Evolutionary conservation across 2,329 filamentous ascomycete species (phyloP), one percentile per base, ranked within the genome.

Genomic region (Curvularia eragrostidis): DNA sequence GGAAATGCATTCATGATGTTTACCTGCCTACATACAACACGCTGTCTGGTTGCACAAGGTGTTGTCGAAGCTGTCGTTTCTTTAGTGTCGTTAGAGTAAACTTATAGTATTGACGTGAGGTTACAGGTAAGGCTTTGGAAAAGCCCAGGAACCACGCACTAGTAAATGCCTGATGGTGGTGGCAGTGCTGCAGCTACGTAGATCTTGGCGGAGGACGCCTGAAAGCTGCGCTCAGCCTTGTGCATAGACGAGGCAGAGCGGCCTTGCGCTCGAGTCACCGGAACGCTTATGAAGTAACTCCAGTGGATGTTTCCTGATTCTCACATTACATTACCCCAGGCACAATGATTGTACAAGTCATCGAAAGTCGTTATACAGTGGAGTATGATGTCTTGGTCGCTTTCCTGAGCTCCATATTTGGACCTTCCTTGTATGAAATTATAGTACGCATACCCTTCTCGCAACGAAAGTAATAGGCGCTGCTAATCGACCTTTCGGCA

Each of bases 301-400:
- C n/a, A 44, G 23, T 28, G 42, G 42, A 28, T 13, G 42, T 28
- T 44, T 44, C 13, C 24, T 15, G 18, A 8, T 28, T 28, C 13
- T 28, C 42, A 28, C 15, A 28, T 13, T 44, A 26, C 42, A 18
- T 28, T 2, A 28, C 23, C 23, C 42, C 12, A 28, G 13, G 6
- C 15, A 44, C 41, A 44, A 57, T 41, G 54, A 18, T 57, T 23
- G 24, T 48, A 48, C 48, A 57, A 39, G 48, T 57, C 30, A 57
- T 57, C 21, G 41, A 41, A 19, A 43, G 34, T 53, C 49, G 54
- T 34, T 58, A 53, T 23, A 52, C 54, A 23, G 49, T 58, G 10
- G 42, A 53, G 24, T 48, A 34, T 26, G 54, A 58, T 21, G 26
- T 53, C 30, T 48, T 58, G 28, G 23, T 32, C 21, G 43, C 19